Base-by-base conservation (phyloP, 2,329 filamentous ascomycete genomes). In the Aspergillus pseudoviridinutans region DNA sequence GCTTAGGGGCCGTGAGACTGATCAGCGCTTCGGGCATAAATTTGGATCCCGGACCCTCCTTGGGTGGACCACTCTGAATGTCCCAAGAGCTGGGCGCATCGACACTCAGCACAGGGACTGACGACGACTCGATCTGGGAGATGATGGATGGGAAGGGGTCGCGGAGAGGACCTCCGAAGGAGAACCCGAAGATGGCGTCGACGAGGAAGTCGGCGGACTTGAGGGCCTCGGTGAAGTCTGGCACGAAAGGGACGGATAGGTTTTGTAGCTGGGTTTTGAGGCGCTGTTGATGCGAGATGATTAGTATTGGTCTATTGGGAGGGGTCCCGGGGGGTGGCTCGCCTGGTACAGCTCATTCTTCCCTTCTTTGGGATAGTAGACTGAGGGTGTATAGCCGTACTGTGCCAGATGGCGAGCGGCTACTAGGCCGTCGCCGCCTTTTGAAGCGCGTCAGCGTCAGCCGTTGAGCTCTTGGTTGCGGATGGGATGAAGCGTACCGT, bases 11-110 rank as follows among this genome's bases (percentile, higher is more conserved):
- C 50, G 93, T 96, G 69, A 99, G 79, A 71, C 91, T 96, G 64
- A 99, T 87, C 57, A 99, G 79, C 22, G 87, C 87, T 35, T 82
- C 80, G 63, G 94, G 94, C 78, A 90, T 87, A 69, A 96, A 97
- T 4, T 81, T 85, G 67, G 87, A 88, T 0, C 92, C 93, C 0
- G 90, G 82, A 0, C 91, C 93, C 1, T 86, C 84, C 53, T 80
- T 77, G 10, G 92, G 92, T 8, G 93, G 93, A 0, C 94, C 94
- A 10, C 81, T 79, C 69, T 96, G 90, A 56, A 99, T 95, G 73
- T 94, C 87, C 94, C 94, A 99, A 1, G 90, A 94, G 32, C 91
- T 96, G 1, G 94, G 94, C 6, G 91, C 92, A 76, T 99, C 94
- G 24, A 99, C 90, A 2, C 91, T 89, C 2, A 94, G 87, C 0